Base-by-base conservation (phyloP, 305 asterid genomes). In the Ajuga reptans region DNA sequence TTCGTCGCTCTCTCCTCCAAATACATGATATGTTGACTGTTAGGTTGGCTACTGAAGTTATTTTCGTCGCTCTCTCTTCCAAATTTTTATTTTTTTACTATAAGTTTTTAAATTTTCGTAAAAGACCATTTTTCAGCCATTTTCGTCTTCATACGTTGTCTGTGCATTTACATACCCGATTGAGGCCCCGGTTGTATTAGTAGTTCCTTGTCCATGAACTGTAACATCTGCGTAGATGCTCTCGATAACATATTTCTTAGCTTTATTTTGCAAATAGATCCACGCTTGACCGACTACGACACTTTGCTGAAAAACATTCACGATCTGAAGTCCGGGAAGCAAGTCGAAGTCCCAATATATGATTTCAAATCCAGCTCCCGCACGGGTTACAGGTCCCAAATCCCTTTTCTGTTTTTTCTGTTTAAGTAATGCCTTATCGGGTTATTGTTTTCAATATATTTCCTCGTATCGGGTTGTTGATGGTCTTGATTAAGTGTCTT, bases 341-440 rank as follows among this genome's bases (percentile, higher is more conserved):
- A 64, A 47, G 89, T 75, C 77, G 93, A 87, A 64, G 87, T 91
- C 77, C 99, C 99, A 15, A 74, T 95, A 77, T 95, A 95, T 73
- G 99, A 95, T 81, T 95, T 91, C 87, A 95, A 95, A 80, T 82
- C 96, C 83, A 95, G 99, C 78, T 85, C 97, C 16, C 97, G 97
- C 59, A 81, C 85, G 10, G 97, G 98, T 74, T 89, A 83, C 89
- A 91, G 99, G 99, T 94, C 43, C 68, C 70, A 63, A 60, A 51
- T 18, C 69, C 24, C 42, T 64, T n/a, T 29, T 11, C 72, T 64
- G 15, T 6, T 27, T 55, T 4, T 12, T n/a, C 46, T 5, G 21
- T 52, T 24, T 31, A 31, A 54, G 41, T 37, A 51, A 18, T 37
- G 50, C 34, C 62, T 67, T 50, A 54, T 64, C 8, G 27, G 14